Evolutionary conservation across 495 filamentous ascomycete species (phyloP), one percentile per base, ranked within the genome.

Genomic region (Viridothelium virens): DNA sequence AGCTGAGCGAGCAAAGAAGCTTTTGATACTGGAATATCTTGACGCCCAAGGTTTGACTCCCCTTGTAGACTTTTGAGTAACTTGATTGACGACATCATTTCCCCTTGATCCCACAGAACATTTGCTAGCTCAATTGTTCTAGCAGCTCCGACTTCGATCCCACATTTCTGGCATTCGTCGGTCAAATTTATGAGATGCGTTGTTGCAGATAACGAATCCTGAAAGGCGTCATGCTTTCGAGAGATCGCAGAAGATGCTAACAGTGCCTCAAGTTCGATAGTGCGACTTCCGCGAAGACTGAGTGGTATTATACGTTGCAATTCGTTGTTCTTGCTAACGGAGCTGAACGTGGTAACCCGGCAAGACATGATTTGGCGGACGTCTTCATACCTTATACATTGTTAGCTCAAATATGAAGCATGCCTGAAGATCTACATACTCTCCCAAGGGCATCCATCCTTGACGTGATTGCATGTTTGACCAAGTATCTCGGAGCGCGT

Each of bases 101-200:
- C 93, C 16, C 91, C 93, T 73, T 96, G 89, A 64, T 93, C 91
- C 94, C 94, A 99, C 14, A 99, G 78, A 48, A 96, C 91, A 69
- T 90, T 89, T 9, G 94, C 91, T 31, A 87, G 83, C 74, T 97
- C 94, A 56, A 90, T 82, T 67, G 84, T 83, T 34, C 89, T 84
- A 44, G 86, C 86, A 3, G 85, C 89, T 67, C 88, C 86, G 61
- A 96, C 84, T 68, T 86, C 82, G n/a, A 96, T 77, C 0, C 89
- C 90, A 62, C 89, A 74, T 0, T 82, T 77, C 68, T 82, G 81
- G 69, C 87, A 91, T 3, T 86, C 80, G 37, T 79, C 69, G n/a
- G 89, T 84, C 2, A 96, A 81, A 59, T 87, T 84, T 2, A 84
- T 89, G 36, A 97, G 82, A 59, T 88, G 89, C 0, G 91, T 95